Base-by-base conservation (phyloP, 352 stramenopile genomes). In the Globisporangium polare region DNA sequence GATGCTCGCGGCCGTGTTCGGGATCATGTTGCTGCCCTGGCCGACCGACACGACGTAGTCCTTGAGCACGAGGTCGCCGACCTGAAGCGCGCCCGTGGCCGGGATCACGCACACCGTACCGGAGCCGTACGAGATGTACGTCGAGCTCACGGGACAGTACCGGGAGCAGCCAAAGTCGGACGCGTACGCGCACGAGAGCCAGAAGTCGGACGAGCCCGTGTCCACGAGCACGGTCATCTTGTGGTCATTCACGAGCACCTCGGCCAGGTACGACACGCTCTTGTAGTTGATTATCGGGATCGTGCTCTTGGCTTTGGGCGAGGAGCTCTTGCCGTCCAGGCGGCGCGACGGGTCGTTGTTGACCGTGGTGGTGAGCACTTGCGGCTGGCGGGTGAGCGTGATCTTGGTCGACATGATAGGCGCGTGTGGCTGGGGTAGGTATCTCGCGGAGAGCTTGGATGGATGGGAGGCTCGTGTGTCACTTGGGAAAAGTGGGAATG, bases 171-270 rank as follows among this genome's bases (percentile, higher is more conserved):
- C 39, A 15, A 46, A 50, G 39, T 56, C 41, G n/a, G 45, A 42
- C 22, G 50, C 53, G 61, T 53, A 62, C 31, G 57, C 57, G 13
- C 47, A 63, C 47, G 46, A 57, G 61, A 93, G 66, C 79, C 83
- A 93, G 6, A 90, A 64, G 62, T 93, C 81, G 9, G 83, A 88
- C 42, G 83, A 93, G 53, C 83, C 83, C 8, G 81, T 93, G 70
- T 92, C 83, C n/a, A 92, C 71, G 31, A 84, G 69, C 58, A 92
- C 73, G 2, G 71, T 66, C 67, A 77, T 86, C 2, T 59, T 68
- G 3, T 63, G 61, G 59, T 52, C 57, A 53, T 78, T 69, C 41
- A 92, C 68, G 17, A 56, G 47, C 13, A 92, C 66, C 47, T 78
- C 63, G 17, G 75, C 80, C 18, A 80, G 78, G 80, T 90, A 92